Evolutionary conservation across 768 basidiomycete species (phyloP), one percentile per base, ranked within the genome.

Genomic region (Mycena leptocephala): DNA sequence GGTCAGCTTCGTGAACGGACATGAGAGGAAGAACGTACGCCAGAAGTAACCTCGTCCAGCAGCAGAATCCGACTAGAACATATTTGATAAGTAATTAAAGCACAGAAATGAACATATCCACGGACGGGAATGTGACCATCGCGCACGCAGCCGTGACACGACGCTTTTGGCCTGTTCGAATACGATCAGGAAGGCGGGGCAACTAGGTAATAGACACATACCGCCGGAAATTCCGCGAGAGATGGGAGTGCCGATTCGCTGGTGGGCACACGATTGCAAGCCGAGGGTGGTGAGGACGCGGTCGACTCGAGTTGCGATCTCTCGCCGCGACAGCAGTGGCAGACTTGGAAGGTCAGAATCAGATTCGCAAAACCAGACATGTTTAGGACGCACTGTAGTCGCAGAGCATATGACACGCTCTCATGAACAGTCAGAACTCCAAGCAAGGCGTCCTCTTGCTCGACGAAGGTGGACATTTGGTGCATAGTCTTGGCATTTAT

Each of bases 11-110:
- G 3, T 16, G 14, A 20, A 51, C 26, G 6, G 18, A 43, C 30
- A n/a, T 16, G 37, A 22, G 32, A 35, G 33, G 18, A 33, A 32
- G 35, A 33, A 79, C 84, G 51, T 67, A 87, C 86, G 22, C 91
- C 91, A 30, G 88, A 89, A 2, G 91, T 92, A 2, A 91, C 90
- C 79, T 92, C 93, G 76, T 95, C 93, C 3, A 94, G 86, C 59
- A 93, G 86, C 32, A 94, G 83, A 11, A 95, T 88, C 5, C 89
- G 87, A 24, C 88, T 89, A 58, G 41, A 20, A 43, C 41, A 43
- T 14, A 16, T n/a, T n/a, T n/a, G 9, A 43, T 20, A 43, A 43
- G 41, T 53, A 30, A 22, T 30, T 37, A 22, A 35, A 46, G 2
- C 30, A 16, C 30, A 61, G 58, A 48, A 28, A 46, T 35, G 22